These are phyloP conservation scores for Luffa aegyptiaca DNA, from an alignment of 306 rosid species.

Conservation along the genomic window DNA sequence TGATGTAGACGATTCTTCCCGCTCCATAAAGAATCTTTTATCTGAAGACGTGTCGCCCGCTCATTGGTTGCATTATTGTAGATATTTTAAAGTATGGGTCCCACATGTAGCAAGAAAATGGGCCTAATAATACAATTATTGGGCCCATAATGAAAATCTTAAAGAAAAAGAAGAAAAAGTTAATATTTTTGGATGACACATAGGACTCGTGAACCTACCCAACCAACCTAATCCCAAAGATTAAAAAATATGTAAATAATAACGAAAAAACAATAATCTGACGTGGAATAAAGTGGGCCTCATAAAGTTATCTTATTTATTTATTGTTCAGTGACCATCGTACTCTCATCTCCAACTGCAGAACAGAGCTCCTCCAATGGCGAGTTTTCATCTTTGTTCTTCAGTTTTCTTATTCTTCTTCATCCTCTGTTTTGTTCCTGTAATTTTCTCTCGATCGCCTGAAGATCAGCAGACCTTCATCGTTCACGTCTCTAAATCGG, in stretches of 20 bases:
- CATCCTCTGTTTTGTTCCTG: slow-evolving; percentile 6
- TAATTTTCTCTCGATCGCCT: slow-evolving; percentile 11
- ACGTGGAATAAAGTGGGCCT: neutral
- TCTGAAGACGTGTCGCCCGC: neutral
- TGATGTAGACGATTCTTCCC: neutral
- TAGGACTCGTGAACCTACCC: neutral
- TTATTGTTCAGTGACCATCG: neutral
- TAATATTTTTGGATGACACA: neutral
- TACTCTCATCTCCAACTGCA: neutral
- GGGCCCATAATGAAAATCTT: neutral
- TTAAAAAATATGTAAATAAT: neutral
- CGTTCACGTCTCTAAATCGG: slow-evolving; percentile 55
- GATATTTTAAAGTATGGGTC: neutral
- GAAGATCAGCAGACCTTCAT: slow-evolving; percentile 48
- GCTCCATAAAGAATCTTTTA: neutral
- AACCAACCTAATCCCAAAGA: neutral
- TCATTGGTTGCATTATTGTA: neutral
- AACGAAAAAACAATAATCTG: neutral
- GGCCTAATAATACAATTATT: neutral
- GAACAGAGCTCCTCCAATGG: neutral
- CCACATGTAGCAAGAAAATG: neutral
- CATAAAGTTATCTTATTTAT: neutral
- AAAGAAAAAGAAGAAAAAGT: neutral
- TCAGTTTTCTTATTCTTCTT: slow-evolving; percentile 6
- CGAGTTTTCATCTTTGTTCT: neutral